A percentile compares a stretch with the other conserved stretches of the same genome.
These are phyloP conservation scores for Cyberlindnera amylophila DNA, from an alignment of 805 yeast species.

Conservation along the genomic window DNA sequence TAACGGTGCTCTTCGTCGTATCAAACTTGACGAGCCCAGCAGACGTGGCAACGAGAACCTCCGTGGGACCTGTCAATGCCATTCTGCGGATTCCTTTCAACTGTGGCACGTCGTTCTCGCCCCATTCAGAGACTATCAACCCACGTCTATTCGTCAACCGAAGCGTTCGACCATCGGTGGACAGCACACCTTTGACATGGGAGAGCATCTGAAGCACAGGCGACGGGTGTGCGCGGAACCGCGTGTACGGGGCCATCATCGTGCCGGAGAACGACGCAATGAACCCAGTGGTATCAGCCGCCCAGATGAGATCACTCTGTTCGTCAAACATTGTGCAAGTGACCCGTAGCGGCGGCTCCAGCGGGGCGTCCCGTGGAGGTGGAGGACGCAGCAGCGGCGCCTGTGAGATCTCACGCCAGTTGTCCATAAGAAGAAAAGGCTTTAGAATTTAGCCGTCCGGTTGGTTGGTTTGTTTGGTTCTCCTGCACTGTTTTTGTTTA, in stretches of 20 bases:
- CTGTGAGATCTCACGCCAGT: slow-evolving; percentile 25
- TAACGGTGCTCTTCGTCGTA: slow-evolving; percentile 34
- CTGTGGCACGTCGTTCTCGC: slow-evolving; percentile 30
- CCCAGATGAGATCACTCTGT: slow-evolving; percentile 77
- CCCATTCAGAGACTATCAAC: slow-evolving; percentile 34
- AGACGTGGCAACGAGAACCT: slow-evolving; percentile 42
- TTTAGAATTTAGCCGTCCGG: no score
- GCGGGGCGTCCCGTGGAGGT: slow-evolving; percentile 18
- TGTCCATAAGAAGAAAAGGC: no score
- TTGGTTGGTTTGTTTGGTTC: background rate
- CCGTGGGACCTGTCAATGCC: slow-evolving; percentile 34
- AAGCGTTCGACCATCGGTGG: slow-evolving; percentile 49
- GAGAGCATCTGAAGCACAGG: slow-evolving; percentile 51
- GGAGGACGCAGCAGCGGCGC: slow-evolving; percentile 25
- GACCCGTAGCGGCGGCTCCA: slow-evolving; percentile 13
- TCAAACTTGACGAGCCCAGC: slow-evolving; percentile 42
- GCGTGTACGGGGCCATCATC: slow-evolving; percentile 50
- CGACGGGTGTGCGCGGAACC: slow-evolving; percentile 48
- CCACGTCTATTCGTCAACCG: slow-evolving; percentile 59
- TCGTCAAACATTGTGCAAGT: slow-evolving; percentile 54
- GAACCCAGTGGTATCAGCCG: slow-evolving; percentile 59
- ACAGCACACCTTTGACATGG: slow-evolving; percentile 53
- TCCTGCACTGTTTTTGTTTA: background rate
- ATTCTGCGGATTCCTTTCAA: slow-evolving; percentile 33
- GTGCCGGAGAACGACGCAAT: slow-evolving; percentile 42